phyloP scores from a whole-genome alignment of 495 filamentous ascomycete genomes.

The Penicillium riverlandense region DNA sequence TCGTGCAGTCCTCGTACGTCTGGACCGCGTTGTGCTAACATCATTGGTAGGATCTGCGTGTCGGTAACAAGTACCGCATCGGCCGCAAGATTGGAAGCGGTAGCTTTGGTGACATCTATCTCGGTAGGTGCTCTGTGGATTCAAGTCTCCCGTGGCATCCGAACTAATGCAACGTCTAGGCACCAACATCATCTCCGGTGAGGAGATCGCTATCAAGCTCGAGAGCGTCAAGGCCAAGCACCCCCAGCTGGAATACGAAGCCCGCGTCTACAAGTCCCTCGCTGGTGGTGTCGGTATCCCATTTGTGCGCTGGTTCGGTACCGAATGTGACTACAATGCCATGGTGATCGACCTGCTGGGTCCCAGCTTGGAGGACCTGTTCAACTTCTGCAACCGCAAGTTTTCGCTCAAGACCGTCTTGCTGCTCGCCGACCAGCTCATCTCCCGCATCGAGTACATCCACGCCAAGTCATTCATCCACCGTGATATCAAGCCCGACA shows the following conservation, averaged over 20 bases:
- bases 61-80: conserved; percentile 99
- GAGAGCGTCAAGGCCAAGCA: conserved; percentile 99
- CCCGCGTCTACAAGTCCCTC: conserved; percentile 98
- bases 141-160: background rate
- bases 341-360: conserved; percentile 99
- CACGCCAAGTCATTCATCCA: conserved; percentile 99
- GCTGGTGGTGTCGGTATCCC: conserved; percentile 98
- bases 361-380: conserved; percentile 97
- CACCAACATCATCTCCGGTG: conserved; percentile 99
- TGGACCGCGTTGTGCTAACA: conserved; percentile 8
- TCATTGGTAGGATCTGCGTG: conserved; percentile 77
- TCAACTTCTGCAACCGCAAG: conserved; percentile 99
- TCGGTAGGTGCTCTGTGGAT: conserved; percentile 50
- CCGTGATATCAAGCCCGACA: conserved; percentile 99
- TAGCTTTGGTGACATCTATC: conserved; percentile 98
- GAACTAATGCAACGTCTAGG: conserved; percentile 36
- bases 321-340: conserved; percentile 99
- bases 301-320: conserved; percentile 99
- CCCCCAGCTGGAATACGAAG: conserved; percentile 98
- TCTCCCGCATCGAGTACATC: conserved; percentile 99
- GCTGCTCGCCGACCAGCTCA: conserved; percentile 95
- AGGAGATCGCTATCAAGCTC: conserved; percentile 99
- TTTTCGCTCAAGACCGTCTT: conserved; percentile 99
- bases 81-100: conserved; percentile 99
- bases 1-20: background rate